Evolutionary conservation across 192 early-diverging fungal genomes (phyloP).

Genomic region (Backusella parvicylindrica): DNA sequence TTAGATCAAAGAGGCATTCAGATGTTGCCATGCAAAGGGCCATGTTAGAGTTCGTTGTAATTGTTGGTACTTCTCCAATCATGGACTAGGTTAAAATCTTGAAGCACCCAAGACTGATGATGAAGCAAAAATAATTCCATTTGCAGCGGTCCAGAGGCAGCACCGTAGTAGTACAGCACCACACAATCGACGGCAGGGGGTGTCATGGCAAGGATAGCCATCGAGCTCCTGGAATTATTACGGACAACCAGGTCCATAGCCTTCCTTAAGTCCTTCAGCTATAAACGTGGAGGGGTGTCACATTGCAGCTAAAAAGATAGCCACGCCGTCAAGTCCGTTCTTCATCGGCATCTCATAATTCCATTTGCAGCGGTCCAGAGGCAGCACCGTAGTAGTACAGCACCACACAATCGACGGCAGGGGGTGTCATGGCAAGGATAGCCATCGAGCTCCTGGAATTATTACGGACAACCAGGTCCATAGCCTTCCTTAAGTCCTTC

Average conservation of each 20-base stretch:
- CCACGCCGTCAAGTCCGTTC: background rate
- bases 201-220: conserved; percentile 9
- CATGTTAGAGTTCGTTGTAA: conserved; percentile 2
- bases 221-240: conserved; percentile 5
- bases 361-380: background rate
- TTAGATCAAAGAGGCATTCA: conserved; percentile 3
- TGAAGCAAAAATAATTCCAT: conserved; percentile 10
- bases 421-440: conserved; percentile 4
- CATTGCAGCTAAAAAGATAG: conserved; percentile 3
- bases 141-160: background rate
- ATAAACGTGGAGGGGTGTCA: background rate
- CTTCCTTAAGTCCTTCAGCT: conserved; percentile 1
- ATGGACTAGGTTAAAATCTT: background rate
- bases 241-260: conserved; percentile 1
- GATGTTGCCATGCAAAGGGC: background rate
- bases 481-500: conserved; percentile 5
- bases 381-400: background rate
- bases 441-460: conserved; percentile 4
- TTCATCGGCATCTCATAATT: too few relatives aligned
- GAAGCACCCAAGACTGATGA: conserved; percentile 1
- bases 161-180: background rate
- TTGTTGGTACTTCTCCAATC: background rate
- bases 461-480: conserved; percentile 1
- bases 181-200: conserved; percentile 3
- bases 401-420: background rate